Evolutionary conservation across 2,329 filamentous ascomycete species (phyloP).

Genomic region (Fusarium redolens): DNA sequence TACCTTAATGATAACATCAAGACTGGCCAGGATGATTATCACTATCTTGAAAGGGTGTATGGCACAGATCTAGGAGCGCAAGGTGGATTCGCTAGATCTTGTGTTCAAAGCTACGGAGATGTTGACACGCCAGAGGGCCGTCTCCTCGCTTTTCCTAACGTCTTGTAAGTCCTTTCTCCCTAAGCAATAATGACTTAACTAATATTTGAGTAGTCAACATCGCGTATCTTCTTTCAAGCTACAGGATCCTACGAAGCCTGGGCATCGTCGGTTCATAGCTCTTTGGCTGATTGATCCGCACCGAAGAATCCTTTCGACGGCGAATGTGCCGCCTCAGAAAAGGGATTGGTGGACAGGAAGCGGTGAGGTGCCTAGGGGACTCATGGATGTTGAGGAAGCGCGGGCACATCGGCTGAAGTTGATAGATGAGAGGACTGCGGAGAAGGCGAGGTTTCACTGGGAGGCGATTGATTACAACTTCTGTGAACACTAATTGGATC

Average conservation of each 20-base stretch:
- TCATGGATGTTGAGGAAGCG: neutral
- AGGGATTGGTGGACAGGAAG: neutral
- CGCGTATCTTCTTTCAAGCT: neutral
- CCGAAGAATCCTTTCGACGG: neutral
- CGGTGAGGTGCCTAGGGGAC: fast-evolving
- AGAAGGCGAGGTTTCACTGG: neutral
- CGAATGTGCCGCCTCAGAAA: neutral
- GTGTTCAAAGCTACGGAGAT: neutral
- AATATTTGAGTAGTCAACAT: neutral
- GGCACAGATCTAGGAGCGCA: neutral
- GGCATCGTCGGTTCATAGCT: neutral
- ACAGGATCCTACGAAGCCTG: neutral
- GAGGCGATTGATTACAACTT: neutral
- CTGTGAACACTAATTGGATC: neutral
- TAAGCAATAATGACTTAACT: fast-evolving
- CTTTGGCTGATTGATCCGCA: slow-evolving; percentile 11
- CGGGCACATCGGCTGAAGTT: neutral
- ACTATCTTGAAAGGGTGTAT: neutral
- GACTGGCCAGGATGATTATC: neutral
- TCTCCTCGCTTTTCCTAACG: neutral
- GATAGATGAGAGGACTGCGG: neutral
- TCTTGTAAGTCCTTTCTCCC: neutral
- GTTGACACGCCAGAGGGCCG: neutral
- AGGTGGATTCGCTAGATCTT: neutral
- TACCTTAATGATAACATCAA: neutral